These are phyloP conservation scores for Penicillium fuscoglaucum DNA, from an alignment of 2,329 filamentous ascomycete genomes.

Conservation along the genomic window DNA sequence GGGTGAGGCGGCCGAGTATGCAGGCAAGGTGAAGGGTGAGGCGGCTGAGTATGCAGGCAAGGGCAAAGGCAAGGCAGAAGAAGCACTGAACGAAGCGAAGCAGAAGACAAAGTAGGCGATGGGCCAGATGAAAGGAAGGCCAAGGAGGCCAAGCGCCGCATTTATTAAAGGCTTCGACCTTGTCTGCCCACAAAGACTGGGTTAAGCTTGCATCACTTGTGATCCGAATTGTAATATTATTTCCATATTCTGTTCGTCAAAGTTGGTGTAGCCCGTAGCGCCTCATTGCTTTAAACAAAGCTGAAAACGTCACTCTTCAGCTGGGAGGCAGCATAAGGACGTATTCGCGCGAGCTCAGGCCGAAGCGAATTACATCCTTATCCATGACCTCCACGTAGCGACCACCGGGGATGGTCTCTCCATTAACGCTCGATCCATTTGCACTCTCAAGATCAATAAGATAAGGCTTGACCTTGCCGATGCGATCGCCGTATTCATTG, in stretches of 20 bases:
- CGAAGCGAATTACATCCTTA: constrained; percentile 87
- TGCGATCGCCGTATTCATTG: constrained; percentile 83
- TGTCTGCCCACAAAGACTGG: neutral
- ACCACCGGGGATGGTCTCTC: constrained; percentile 68
- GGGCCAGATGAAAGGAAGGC: constrained; percentile 30
- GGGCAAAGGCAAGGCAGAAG: constrained; percentile 39
- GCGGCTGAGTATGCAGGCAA: constrained; percentile 30
- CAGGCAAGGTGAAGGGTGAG: constrained; percentile 46
- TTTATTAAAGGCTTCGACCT: neutral
- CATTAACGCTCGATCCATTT: constrained; percentile 85
- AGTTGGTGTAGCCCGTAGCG: neutral
- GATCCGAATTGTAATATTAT: constrained; percentile 8
- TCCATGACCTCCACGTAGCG: constrained; percentile 83
- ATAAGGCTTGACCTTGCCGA: constrained; percentile 79
- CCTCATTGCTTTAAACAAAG: neutral
- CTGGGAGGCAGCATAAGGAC: constrained; percentile 76
- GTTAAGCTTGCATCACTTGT: constrained; percentile 4
- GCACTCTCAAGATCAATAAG: constrained; percentile 90
- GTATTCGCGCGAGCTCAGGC: constrained; percentile 86
- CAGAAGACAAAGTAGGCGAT: constrained; percentile 29
- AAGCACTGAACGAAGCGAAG: constrained; percentile 31
- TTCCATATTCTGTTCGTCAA: neutral
- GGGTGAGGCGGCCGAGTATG: constrained; percentile 13
- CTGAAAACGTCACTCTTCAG: constrained; percentile 1
- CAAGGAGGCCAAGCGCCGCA: constrained; percentile 24